These are phyloP conservation scores for Ophiostoma fasciatum DNA, from an alignment of 2,329 filamentous ascomycete genomes.

Conservation along the genomic window DNA sequence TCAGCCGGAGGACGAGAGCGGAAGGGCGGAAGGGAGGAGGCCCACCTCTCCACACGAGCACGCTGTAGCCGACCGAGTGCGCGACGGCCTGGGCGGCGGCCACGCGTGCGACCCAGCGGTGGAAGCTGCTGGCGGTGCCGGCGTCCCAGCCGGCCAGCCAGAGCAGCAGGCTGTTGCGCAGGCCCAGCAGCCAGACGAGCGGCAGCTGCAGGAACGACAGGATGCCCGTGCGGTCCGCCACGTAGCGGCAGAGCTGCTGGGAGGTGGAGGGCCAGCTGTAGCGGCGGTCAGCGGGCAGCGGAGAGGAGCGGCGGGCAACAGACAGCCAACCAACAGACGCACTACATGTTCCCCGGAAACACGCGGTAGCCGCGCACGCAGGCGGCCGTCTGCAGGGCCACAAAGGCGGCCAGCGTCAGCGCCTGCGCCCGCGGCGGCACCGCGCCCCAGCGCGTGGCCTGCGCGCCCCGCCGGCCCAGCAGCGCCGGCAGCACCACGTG, in stretches of 20 bases:
- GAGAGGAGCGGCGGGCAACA: neutral
- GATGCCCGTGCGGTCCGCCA: conserved; percentile 13
- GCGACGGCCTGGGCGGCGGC: conserved; percentile 46
- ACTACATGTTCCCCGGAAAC: conserved; percentile 12
- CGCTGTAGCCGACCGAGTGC: conserved; percentile 45
- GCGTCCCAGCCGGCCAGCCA: conserved; percentile 58
- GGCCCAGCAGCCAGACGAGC: conserved; percentile 35
- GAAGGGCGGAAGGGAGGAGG: too few relatives aligned
- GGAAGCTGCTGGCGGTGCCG: conserved; percentile 50
- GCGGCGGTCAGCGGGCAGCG: neutral
- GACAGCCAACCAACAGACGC: neutral
- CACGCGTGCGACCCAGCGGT: conserved; percentile 50
- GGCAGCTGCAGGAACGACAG: conserved; percentile 10
- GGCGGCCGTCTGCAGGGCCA: conserved; percentile 6
- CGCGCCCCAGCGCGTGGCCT: conserved; percentile 16
- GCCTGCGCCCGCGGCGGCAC: conserved; percentile 13
- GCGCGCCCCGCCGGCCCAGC: conserved; percentile 9
- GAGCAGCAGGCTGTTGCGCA: conserved; percentile 50
- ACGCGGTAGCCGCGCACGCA: conserved; percentile 9
- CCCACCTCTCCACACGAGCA: conserved; percentile 20
- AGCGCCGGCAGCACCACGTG: conserved; percentile 1
- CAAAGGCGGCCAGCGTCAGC: conserved; percentile 8
- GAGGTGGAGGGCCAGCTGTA: conserved; percentile 5
- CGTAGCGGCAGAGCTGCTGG: conserved; percentile 9
- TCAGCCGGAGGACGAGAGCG: too few relatives aligned